These are phyloP conservation scores for Eucalyptus guilfoylei DNA, from an alignment of 345 rosid species.

Conservation along the genomic window DNA sequence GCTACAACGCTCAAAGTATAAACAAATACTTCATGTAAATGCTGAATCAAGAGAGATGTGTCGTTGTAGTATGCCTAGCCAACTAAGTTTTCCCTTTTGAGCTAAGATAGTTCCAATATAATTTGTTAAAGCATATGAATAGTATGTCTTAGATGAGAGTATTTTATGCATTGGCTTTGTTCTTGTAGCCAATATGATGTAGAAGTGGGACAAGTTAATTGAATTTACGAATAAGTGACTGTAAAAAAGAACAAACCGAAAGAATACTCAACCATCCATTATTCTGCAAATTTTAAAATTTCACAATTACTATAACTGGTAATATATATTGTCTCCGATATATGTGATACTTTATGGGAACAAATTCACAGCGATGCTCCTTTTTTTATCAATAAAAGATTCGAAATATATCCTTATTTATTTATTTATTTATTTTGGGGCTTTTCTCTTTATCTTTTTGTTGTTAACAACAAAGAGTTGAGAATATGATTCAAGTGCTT, in stretches of 20 bases:
- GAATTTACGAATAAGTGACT: too few species aligned
- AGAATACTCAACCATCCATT: too few species aligned
- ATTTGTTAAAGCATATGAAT: neutral
- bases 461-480: too few species aligned
- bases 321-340: neutral
- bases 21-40: neutral
- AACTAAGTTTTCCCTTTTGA: neutral
- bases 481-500: too few species aligned
- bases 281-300: neutral
- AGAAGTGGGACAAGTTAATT: too few species aligned
- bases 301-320: neutral
- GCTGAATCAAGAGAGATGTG: too few species aligned
- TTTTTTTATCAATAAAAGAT: too few species aligned
- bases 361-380: too few species aligned
- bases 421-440: too few species aligned
- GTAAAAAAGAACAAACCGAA: too few species aligned
- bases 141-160: neutral
- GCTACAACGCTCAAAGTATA: neutral
- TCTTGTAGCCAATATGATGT: neutral
- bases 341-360: neutral
- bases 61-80: neutral
- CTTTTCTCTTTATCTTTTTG: too few species aligned
- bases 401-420: too few species aligned
- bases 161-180: neutral
- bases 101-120: neutral